Conservation (phyloP, 1,284 basidiomycete genomes). For the Malassezia yamatoensis region DNA sequence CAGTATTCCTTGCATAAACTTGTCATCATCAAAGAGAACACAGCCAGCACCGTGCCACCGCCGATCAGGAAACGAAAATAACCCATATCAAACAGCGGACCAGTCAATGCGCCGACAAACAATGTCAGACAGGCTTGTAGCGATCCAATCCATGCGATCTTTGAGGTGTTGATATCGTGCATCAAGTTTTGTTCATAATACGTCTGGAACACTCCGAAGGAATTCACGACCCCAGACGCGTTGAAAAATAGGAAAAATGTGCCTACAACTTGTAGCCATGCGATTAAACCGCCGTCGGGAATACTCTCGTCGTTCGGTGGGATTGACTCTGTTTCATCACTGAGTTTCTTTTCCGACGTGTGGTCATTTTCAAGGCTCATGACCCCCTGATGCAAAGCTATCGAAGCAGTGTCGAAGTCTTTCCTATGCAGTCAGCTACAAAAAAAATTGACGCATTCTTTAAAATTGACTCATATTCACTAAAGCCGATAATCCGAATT, state of each 20-base stretch:
- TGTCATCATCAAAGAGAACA: slow-evolving; percentile 31
- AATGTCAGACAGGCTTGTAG: slow-evolving; percentile 28
- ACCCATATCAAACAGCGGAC: slow-evolving; percentile 26
- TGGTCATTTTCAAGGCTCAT: background rate
- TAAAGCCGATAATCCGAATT: too few species aligned
- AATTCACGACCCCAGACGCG: slow-evolving; percentile 26
- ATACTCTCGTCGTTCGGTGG: background rate
- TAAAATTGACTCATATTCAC: too few species aligned
- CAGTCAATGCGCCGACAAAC: slow-evolving; percentile 15
- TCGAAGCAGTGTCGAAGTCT: too few species aligned
- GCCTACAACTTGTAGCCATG: slow-evolving; percentile 30
- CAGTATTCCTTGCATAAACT: slow-evolving; percentile 30
- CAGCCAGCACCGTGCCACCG: slow-evolving; percentile 19
- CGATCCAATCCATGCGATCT: slow-evolving; percentile 31
- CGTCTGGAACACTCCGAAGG: slow-evolving; percentile 28
- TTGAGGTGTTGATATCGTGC: slow-evolving; percentile 1
- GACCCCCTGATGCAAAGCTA: too few species aligned
- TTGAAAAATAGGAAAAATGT: slow-evolving; percentile 27
- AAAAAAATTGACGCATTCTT: too few species aligned
- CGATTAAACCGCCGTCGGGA: slow-evolving; percentile 26
- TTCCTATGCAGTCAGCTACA: too few species aligned
- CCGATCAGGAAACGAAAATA: slow-evolving; percentile 10
- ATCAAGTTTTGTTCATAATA: slow-evolving; percentile 21
- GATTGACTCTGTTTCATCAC: background rate
- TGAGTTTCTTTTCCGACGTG: background rate